Base-by-base conservation (phyloP, 2,329 filamentous ascomycete species). In the Purpureocillium lavendulum region DNA sequence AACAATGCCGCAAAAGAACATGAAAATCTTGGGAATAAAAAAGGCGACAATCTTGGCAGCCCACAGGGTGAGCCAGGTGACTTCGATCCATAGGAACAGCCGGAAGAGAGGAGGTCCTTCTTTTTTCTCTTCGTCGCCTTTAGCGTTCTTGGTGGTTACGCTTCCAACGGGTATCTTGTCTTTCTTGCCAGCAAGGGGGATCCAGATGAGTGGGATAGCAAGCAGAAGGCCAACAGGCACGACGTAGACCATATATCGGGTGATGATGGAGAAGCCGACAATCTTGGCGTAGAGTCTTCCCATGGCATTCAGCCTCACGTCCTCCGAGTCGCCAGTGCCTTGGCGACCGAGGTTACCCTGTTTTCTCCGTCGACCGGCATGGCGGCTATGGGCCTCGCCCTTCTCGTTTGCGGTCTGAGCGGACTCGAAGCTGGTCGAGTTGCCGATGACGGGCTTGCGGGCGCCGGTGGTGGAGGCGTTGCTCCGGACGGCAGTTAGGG, bases 41-140 rank as follows among this genome's bases (percentile, higher is more conserved):
- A 77, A 76, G 12, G 81, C 75, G 10, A 78, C 66, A 33, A 83
- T 60, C 61, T 85, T 86, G 47, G 74, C 78, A 14, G 69, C 64
- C 82, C 82, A 86, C 10, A 84, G 67, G 8, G 72, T 69, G 30
- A 80, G 60, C 82, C 82, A 86, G 29, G 80, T 69, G 38, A 82
- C 67, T 53, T 84, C 75, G 48, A 85, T 71, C 82, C 81, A 84
- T 35, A 82, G 63, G 50, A 84, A 84, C 35, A 86, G 66, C 36
- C 71, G 59, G 51, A 80, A 75, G 9, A 83, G 65, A 4, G 69
- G 64, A 8, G 75, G 69, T 1, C 70, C 71, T 13, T 42, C 11
- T 35, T 40, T 38, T n/a, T 13, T 12, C 18, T 33, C 14, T 31
- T 38, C 16, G 36, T 38, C 4, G 18, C 34, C 17, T 31, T 40